Evolutionary conservation across 257 asterid species (phyloP).

Genomic region (Ilex asprella): DNA sequence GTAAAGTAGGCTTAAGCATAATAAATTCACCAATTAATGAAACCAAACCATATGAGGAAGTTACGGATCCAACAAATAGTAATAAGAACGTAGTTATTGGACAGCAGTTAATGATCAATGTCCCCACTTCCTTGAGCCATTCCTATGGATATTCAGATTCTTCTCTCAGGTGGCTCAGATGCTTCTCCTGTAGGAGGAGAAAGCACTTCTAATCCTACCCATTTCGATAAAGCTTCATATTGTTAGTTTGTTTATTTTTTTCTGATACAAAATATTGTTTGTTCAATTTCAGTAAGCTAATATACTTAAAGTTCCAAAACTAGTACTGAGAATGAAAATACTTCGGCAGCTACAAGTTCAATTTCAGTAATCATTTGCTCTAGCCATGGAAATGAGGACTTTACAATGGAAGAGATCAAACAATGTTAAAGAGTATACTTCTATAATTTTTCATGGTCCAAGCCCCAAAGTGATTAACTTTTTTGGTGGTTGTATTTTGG

Average conservation of each 20-base stretch:
- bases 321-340: no score
- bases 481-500: conserved; percentile 22
- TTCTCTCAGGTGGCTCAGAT: no score
- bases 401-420: conserved; percentile 17
- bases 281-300: no score
- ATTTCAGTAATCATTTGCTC: conserved; percentile 16
- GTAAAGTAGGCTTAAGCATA: conserved; percentile 9
- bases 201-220: no score
- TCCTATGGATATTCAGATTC: no score
- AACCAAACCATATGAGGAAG: neutral
- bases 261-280: no score
- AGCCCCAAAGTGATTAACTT: conserved; percentile 13
- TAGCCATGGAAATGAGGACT: conserved; percentile 22
- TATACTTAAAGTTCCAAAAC: no score
- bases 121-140: no score
- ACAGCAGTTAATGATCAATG: neutral
- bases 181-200: no score
- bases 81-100: neutral
- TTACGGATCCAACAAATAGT: no score
- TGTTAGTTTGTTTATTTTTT: no score
- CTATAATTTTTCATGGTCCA: neutral
- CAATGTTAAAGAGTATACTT: conserved; percentile 21
- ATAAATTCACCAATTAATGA: neutral
- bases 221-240: no score
- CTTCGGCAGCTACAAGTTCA: neutral